These are phyloP conservation scores for Xylaria cubensis DNA, from an alignment of 495 filamentous ascomycete species.

Conservation along the genomic window DNA sequence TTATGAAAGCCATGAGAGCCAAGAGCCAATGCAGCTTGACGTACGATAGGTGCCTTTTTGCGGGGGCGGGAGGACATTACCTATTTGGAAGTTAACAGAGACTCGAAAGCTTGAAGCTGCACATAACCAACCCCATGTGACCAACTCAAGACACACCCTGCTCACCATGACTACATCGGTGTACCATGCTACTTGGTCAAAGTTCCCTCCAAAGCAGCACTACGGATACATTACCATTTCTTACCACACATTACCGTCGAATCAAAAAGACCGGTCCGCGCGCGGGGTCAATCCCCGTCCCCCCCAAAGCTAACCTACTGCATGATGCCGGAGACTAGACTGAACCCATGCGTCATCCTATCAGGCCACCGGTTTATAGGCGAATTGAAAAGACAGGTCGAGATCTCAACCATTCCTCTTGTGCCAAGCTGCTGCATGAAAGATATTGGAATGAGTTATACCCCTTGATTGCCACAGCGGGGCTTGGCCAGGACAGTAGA, in stretches of 20 bases:
- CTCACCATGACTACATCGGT: slow-evolving; percentile 40
- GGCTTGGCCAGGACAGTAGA: neutral
- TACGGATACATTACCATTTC: slow-evolving; percentile 6
- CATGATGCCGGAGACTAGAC: slow-evolving; percentile 27
- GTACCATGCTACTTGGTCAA: slow-evolving; percentile 21
- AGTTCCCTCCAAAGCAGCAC: neutral
- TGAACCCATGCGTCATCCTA: slow-evolving; percentile 24
- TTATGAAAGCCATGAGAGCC: slow-evolving; percentile 3
- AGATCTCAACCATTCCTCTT: slow-evolving; percentile 8
- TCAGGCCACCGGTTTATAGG: slow-evolving; percentile 16
- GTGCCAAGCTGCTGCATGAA: slow-evolving; percentile 25
- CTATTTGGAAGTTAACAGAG: neutral
- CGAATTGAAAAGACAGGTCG: slow-evolving; percentile 19
- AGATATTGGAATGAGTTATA: slow-evolving; percentile 16
- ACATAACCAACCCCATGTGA: slow-evolving; percentile 41
- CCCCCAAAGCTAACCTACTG: slow-evolving; percentile 17
- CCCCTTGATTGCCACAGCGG: slow-evolving; percentile 20
- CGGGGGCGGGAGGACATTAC: slow-evolving; percentile 14
- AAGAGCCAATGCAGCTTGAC: slow-evolving; percentile 25
- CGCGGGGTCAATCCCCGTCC: slow-evolving; percentile 19
- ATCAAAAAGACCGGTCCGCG: slow-evolving; percentile 30
- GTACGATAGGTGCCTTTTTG: slow-evolving; percentile 19
- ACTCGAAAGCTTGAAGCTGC: slow-evolving; percentile 28
- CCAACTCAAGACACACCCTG: slow-evolving; percentile 32
- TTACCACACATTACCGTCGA: slow-evolving; percentile 20